Evolutionary conservation across 2,329 filamentous ascomycete genomes (phyloP).

Genomic region (Phyllosticta citrichinensis): DNA sequence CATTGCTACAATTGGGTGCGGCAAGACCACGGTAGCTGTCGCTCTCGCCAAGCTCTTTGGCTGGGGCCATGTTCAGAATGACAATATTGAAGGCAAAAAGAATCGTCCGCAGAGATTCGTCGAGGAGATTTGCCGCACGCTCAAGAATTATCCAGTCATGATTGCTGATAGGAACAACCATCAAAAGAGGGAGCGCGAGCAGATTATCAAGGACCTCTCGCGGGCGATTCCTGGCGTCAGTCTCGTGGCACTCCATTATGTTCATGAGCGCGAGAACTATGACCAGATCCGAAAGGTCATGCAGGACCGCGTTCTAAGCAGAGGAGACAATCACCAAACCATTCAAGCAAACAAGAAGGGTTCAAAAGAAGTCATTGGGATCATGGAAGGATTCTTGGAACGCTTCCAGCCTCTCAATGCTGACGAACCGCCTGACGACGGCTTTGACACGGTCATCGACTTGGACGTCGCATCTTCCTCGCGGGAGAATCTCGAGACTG

Average conservation of each 20-base stretch:
- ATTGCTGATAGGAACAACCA: conserved; percentile 95
- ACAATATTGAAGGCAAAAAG: conserved; percentile 75
- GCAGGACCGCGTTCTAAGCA: conserved; percentile 64
- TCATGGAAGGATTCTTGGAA: conserved; percentile 89
- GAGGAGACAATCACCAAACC: conserved; percentile 95
- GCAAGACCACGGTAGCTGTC: conserved; percentile 86
- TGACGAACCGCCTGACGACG: conserved; percentile 59
- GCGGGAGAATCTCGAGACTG: conserved; percentile 72
- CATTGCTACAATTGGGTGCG: conserved; percentile 88
- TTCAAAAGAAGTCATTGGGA: conserved; percentile 63
- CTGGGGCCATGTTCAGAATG: conserved; percentile 93
- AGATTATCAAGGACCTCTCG: conserved; percentile 71
- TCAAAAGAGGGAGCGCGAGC: conserved; percentile 73
- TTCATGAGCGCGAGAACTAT: conserved; percentile 60
- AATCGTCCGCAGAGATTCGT: conserved; percentile 71
- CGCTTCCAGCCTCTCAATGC: conserved; percentile 72
- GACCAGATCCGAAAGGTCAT: conserved; percentile 66
- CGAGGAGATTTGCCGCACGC: conserved; percentile 53
- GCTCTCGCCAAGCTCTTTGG: conserved; percentile 73
- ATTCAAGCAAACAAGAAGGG: conserved; percentile 76
- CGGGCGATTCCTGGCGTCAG: conserved; percentile 52
- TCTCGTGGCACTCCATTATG: conserved; percentile 80
- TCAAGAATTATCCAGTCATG: conserved; percentile 60
- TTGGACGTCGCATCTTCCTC: conserved; percentile 71
- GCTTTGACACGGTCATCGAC: conserved; percentile 77